Evolutionary conservation across 495 filamentous ascomycete genomes (phyloP).

Genomic region (Aspergillus heteromorphus): DNA sequence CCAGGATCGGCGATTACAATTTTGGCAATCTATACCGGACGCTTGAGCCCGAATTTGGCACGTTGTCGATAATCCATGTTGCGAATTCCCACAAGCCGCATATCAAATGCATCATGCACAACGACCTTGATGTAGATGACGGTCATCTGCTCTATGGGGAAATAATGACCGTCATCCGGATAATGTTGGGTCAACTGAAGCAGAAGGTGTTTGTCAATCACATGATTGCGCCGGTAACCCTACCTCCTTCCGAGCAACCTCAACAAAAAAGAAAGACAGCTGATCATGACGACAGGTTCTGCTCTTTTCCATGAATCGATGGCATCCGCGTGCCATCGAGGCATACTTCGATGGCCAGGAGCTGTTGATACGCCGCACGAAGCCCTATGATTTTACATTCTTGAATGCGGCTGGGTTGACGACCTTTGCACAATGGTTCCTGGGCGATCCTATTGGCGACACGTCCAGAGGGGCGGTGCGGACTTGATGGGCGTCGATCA

Average conservation of each 20-base stretch:
- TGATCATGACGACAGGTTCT: slow-evolving; percentile 3
- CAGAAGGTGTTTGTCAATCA: slow-evolving; percentile 8
- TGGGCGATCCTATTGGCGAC: slow-evolving; percentile 4
- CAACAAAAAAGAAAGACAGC: not conserved
- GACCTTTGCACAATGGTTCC: slow-evolving; percentile 11
- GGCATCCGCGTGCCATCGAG: slow-evolving; percentile 10
- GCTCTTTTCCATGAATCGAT: slow-evolving; percentile 5
- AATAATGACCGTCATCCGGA: slow-evolving; percentile 5
- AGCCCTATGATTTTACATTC: slow-evolving; percentile 8
- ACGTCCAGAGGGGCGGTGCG: not conserved
- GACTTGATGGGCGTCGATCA: slow-evolving; percentile 1
- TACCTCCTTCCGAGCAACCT: not conserved
- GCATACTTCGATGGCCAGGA: slow-evolving; percentile 15
- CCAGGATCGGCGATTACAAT: slow-evolving; percentile 8
- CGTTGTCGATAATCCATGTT: not conserved
- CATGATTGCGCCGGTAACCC: slow-evolving; percentile 10
- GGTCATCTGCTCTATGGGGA: slow-evolving; percentile 5
- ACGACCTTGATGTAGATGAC: slow-evolving; percentile 8
- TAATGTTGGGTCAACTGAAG: slow-evolving; percentile 12
- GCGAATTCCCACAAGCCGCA: slow-evolving; percentile 5
- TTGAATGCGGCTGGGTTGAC: slow-evolving; percentile 11
- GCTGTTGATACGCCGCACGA: slow-evolving; percentile 10
- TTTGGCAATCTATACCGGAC: slow-evolving; percentile 2
- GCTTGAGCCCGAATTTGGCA: slow-evolving; percentile 6
- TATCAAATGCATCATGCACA: slow-evolving; percentile 13